These are phyloP conservation scores for Hebeloma cylindrosporum DNA, from an alignment of 768 basidiomycete genomes.

Conservation along the genomic window DNA sequence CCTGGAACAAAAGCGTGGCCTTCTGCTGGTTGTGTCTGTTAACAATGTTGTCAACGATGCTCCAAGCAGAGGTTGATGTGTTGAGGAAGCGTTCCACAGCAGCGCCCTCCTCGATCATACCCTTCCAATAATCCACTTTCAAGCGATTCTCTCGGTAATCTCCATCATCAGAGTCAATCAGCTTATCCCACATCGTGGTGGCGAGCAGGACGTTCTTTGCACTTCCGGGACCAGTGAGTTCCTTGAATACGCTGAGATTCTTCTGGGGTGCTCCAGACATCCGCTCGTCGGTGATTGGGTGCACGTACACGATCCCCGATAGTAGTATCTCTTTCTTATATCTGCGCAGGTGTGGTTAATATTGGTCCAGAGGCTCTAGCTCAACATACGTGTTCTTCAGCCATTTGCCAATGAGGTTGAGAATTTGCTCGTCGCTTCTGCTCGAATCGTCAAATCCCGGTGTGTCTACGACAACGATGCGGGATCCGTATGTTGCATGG, in stretches of 20 bases:
- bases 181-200: slow-evolving; percentile 50
- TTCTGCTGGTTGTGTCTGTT: not conserved
- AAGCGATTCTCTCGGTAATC: slow-evolving; percentile 27
- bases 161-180: slow-evolving; percentile 11
- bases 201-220: slow-evolving; percentile 46
- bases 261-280: slow-evolving; percentile 39
- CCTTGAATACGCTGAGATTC: slow-evolving; percentile 44
- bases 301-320: slow-evolving; percentile 42
- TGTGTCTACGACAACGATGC: slow-evolving; percentile 15
- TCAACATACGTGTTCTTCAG: slow-evolving; percentile 2
- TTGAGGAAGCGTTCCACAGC: slow-evolving; percentile 16
- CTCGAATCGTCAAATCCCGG: slow-evolving; percentile 14
- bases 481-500: slow-evolving; percentile 3
- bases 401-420: slow-evolving; percentile 12
- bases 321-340: slow-evolving; percentile 9
- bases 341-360: not conserved
- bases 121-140: slow-evolving; percentile 14
- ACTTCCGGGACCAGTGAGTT: slow-evolving; percentile 44
- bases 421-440: slow-evolving; percentile 9
- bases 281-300: slow-evolving; percentile 40
- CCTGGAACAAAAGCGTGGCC: slow-evolving; percentile 17
- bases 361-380: not conserved
- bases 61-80: slow-evolving; percentile 14
- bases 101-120: slow-evolving; percentile 10
- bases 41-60: slow-evolving; percentile 17